Percentiles rank a stretch among this genome's conserved stretches.
These are phyloP conservation scores for Chaetomium cochliodes DNA, from an alignment of 495 filamentous ascomycete species.

Conservation along the genomic window DNA sequence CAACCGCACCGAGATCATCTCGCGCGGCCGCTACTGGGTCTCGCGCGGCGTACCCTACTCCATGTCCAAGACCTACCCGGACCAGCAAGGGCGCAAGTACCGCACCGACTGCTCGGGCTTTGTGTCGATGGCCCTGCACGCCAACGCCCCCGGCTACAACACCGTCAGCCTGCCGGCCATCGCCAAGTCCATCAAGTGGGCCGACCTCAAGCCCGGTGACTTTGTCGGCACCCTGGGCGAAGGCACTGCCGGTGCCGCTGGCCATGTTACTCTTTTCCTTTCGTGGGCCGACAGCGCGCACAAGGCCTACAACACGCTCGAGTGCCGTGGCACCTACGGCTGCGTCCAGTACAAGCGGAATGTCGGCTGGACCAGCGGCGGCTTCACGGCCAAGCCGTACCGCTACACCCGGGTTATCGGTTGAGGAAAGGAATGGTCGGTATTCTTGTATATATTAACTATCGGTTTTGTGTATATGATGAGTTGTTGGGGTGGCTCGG, in stretches of 20 bases:
- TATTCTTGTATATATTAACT: slow-evolving; percentile 1
- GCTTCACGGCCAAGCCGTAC: slow-evolving; percentile 16
- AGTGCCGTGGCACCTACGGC: slow-evolving; percentile 16
- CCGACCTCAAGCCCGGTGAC: slow-evolving; percentile 15
- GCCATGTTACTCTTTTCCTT: slow-evolving; percentile 17
- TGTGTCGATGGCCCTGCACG: slow-evolving; percentile 22
- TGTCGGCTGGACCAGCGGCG: slow-evolving; percentile 7
- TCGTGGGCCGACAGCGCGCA: slow-evolving; percentile 8
- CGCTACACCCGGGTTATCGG: slow-evolving; percentile 14
- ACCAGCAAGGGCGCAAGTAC: slow-evolving; percentile 18
- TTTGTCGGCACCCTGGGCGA: slow-evolving; percentile 21
- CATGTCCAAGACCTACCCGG: slow-evolving; percentile 8
- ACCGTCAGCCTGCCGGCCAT: slow-evolving; percentile 15
- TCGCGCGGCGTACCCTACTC: slow-evolving; percentile 15
- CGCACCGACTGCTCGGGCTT: slow-evolving; percentile 24
- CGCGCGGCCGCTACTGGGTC: slow-evolving; percentile 19
- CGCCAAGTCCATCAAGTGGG: slow-evolving; percentile 7
- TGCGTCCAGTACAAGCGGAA: slow-evolving; percentile 12
- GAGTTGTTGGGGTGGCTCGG: not conserved
- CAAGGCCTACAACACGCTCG: slow-evolving; percentile 13
- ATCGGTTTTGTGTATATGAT: not conserved
- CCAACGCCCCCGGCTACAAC: slow-evolving; percentile 17
- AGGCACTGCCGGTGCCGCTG: slow-evolving; percentile 15
- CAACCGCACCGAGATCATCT: slow-evolving; percentile 18
- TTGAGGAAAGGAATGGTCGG: not conserved